Evolutionary conservation across 345 rosid genomes (phyloP), one percentile per base, ranked within the genome.

Genomic region (Brassica incana): DNA sequence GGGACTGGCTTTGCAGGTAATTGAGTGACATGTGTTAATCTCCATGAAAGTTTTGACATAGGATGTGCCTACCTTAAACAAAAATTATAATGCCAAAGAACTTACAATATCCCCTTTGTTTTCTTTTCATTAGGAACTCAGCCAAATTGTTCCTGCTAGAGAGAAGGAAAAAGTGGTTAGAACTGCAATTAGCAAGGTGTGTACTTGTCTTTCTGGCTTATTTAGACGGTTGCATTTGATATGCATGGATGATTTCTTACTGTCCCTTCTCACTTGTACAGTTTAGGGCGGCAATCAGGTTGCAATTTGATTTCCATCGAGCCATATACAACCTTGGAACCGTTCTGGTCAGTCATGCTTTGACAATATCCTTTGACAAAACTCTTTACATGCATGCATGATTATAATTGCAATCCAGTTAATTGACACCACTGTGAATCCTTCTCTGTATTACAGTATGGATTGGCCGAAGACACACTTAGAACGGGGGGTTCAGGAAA

Each of bases 291-390:
- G 99, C 98, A 62, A 95, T 95, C 86, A 88, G 85, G 81, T 83
- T 93, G 87, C 99, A 95, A 62, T 95, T 91, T 82, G 97, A 93
- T 84, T 95, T 95, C 81, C 99, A 93, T 81, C 84, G 99, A 85
- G 99, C 95, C 79, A 95, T 95, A 61, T 91, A 93, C 92, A 93
- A 95, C 86, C 98, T 93, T 18, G 99, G 99, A 85, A 95, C 99
- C 77, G 99, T 95, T 76, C 83, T 95, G 93, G 98, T 91, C 23
- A 85, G 91, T 85, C 80, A 56, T 68, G 32, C 40, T 80, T 83
- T 56, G 65, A 68, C 78, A 35, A 8, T 40, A 43, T 64, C 69
- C 18, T 50, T 67, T 56, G 27, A 38, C 18, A 60, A 32, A 32
- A 27, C 0, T 50, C 60, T 65, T 81, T 16, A 67, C n/a, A 14